Base-by-base conservation (phyloP, 75 land plant species). In the Isoetes taiwanensis region DNA sequence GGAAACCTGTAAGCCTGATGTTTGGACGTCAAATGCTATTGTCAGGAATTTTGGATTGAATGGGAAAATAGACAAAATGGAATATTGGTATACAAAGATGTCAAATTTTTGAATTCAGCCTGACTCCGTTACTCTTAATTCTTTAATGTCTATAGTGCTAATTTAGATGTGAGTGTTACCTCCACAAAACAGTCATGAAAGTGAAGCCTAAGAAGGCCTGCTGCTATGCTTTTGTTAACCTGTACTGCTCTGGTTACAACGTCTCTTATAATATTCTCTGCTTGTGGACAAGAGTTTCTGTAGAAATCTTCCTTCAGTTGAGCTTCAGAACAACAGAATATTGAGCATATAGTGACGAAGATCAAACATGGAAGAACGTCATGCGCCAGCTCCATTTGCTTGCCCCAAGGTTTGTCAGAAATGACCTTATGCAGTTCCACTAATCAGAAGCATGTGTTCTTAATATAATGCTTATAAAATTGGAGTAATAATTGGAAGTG, bases 11-110 rank as follows among this genome's bases (percentile, higher is more conserved):
- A 67, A 69, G 57, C 83, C 91, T 4, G 91, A 89, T 67, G 72
- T 67, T n/a, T 77, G 91, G 83, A 85, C 91, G 16, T 74, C 80
- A 79, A 89, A 89, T 65, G 71, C 80, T 16, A 72, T 85, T 8
- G 58, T 89, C 23, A 65, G 78, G 32, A 78, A 77, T 50, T 89
- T 76, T 74, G 96, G 91, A 37, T 54, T 65, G 33, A 73, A 69
- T 34, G 79, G 81, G 6, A 73, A 85, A 19, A 77, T 89, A 29
- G 81, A 72, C 31, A 71, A 60, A 30, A 89, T 89, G 96, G 96
- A 89, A 58, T 69, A 64, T 14, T 86, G 90, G 52, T 89, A 76
- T 33, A 76, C 77, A 25, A 76, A 82, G 60, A 80, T 89, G 41
- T 77, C 75, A 28, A 64, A 58, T 33, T 67, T 74, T 40, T 81